Base-by-base conservation (phyloP, 371 early-diverging fungal species). In the Mucor velutinosus region DNA sequence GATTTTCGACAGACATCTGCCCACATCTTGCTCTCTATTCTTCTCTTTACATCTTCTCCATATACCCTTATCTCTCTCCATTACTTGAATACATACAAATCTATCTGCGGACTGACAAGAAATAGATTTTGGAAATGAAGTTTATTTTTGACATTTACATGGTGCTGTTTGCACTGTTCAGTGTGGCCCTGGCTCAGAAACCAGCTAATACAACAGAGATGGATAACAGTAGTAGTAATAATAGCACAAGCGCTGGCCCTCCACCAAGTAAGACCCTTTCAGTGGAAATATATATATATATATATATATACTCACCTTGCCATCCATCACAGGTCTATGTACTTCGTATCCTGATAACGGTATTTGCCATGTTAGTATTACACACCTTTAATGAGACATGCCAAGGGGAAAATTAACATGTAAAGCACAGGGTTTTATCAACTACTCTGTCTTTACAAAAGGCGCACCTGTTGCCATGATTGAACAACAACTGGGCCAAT, bases 361-460 rank as follows among this genome's bases (percentile, higher is more conserved):
- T 59, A 55, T 72, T 5, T 72, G 72, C 25, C 57, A 35, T 67
- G 72, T 72, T 51, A 68, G 64, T 29, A 19, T 19, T 1, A 5
- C 12, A 58, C 7, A 19, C 15, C 29, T 66, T 11, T 23, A 17
- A 32, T 12, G 21, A 23, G 6, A 37, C 37, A 14, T 41, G 53
- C 39, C 39, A 67, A 60, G 25, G 2, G 43, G n/a, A 49, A 59
- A 66, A 32, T 66, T 47, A 27, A 27, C 29, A 23, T 14, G 3
- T n/a, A n/a, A 62, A 25, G 12, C n/a, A 29, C 55, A 82, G 82
- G 47, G 37, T 21, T 82, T 76, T 45, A 37, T 82, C 41, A 60
- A 75, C 47, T 82, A 82, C 53, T 39, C 73, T n/a, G 73, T 79
- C 7, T 77, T 72, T 58, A 65, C 74, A 17, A 69, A 69, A 21